Evolutionary conservation across 2,329 filamentous ascomycete species (phyloP), one percentile per base, ranked within the genome.

Genomic region (Ceratocystiopsis brevicomis): DNA sequence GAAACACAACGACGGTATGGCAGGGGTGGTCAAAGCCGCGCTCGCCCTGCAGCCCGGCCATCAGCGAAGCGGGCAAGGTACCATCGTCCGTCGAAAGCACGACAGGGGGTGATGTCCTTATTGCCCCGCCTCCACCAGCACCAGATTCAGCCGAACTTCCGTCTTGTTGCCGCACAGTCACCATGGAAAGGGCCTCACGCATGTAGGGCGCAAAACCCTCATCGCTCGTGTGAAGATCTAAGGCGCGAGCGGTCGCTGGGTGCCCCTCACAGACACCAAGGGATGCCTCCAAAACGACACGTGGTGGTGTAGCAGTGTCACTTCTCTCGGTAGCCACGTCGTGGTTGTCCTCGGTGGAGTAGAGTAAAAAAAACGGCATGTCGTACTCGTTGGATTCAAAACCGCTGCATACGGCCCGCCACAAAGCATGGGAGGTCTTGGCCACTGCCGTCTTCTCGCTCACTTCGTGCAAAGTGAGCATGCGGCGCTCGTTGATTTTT

Each of bases 141-240:
- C 21, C 21, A 30, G 25, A 30, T 9, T 11, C 25, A 4, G 25
- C 6, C 25, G 25, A 30, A 2, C 25, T 11, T 30, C 8, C 25
- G 25, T 6, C 10, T 9, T 9, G 5, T 10, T 10, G 4, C 8
- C 8, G 25, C 25, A 11, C 25, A 9, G 25, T 11, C 6, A 71
- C 71, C 47, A 73, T 75, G 49, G 61, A 57, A 63, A 87, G 77
- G n/a, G 80, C 78, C 53, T 84, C 76, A 38, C 81, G 69, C 61
- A 92, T 80, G 13, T 81, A 78, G 0, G 78, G 74, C 0, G 78
- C 81, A 55, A 88, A 87, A 0, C 81, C 81, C 46, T 83, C 76
- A 16, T 71, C 71, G 38, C 78, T 78, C 12, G 67, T 69, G 44
- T 72, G 76, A 18, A 90, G 60, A 50, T 90, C 80, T n/a, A 90